Base-by-base conservation (phyloP, 371 early-diverging fungal species). In the Basidiobolus meristosporus region DNA sequence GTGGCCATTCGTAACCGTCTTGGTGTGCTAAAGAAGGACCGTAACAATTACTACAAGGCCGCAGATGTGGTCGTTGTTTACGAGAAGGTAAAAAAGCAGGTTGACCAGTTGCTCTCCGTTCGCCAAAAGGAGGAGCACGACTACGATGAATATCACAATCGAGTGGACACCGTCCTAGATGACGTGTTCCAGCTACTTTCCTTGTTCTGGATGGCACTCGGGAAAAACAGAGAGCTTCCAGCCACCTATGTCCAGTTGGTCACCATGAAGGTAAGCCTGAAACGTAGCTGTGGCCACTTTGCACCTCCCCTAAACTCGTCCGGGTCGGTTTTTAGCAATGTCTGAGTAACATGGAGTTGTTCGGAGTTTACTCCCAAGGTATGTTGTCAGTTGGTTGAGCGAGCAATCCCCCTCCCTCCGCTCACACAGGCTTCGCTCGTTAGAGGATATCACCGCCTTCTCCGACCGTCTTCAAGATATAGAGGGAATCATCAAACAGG, bases 171-270 rank as follows among this genome's bases (percentile, higher is more conserved):
- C 42, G 73, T 80, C 15, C 50, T 82, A n/a, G 81, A 82, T 42
- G 81, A 80, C 34, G 73, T 77, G 43, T 80, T 75, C 67, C 74
- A 78, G 31, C 57, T 82, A 31, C 60, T 82, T 17, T 78, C 79
- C 7, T 53, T 82, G 38, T 82, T 80, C 47, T 82, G 73, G 45
- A 68, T 82, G 70, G 77, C 76, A 15, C 47, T 80, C 28, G 82
- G 82, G 14, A 77, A 77, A 44, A 78, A 71, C 50, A 63, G 68
- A 39, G 80, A 82, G 53, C 66, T 71, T 41, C 81, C 82, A 10
- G 82, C 82, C 21, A 77, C 78, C 1, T 80, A 82, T 53, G 78
- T 73, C 1, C 80, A 82, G 41, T 53, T 82, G 37, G 65, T 75
- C 0, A 79, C 82, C 3, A 73, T 78, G 39, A 77, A 78, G 65